Evolutionary conservation across 208 protist genomes (phyloP).

Genomic region (Wallacemonas sp.): DNA sequence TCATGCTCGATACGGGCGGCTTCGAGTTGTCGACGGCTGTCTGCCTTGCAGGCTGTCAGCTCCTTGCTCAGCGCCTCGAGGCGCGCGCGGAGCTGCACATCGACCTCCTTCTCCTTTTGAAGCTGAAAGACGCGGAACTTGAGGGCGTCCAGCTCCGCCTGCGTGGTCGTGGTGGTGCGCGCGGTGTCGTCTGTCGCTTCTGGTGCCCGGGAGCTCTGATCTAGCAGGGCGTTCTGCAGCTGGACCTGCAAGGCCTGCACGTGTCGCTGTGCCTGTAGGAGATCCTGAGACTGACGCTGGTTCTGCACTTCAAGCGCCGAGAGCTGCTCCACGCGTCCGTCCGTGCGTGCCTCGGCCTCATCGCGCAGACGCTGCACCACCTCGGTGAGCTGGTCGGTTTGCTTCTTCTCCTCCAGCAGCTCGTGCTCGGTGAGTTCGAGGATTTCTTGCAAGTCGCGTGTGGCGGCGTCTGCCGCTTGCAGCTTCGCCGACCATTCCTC

Average conservation of each 20-base stretch:
- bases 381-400: slow-evolving; percentile 30
- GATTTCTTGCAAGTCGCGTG: slow-evolving; percentile 36
- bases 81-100: slow-evolving; percentile 7
- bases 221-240: slow-evolving; percentile 9
- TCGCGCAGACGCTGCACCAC: slow-evolving; percentile 25
- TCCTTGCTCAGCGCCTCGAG: slow-evolving; percentile 14
- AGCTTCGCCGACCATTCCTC: slow-evolving; percentile 15
- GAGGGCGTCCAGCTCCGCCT: slow-evolving; percentile 15
- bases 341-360: slow-evolving; percentile 21
- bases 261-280: slow-evolving; percentile 1
- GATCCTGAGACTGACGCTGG: slow-evolving; percentile 13
- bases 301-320: slow-evolving; percentile 4
- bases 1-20: slow-evolving; percentile 11
- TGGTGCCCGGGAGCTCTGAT: too few relatives aligned
- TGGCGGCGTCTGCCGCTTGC: not conserved
- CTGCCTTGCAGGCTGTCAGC: not conserved
- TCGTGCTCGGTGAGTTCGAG: slow-evolving; percentile 46
- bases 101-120: slow-evolving; percentile 16
- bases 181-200: not conserved
- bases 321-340: slow-evolving; percentile 11
- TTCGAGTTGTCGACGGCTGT: slow-evolving; percentile 20
- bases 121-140: slow-evolving; percentile 23
- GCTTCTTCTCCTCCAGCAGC: slow-evolving; percentile 35
- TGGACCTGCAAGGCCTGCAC: slow-evolving; percentile 21
- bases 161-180: not conserved